Base-by-base conservation (phyloP, 768 basidiomycete species). In the Russula earlei region DNA sequence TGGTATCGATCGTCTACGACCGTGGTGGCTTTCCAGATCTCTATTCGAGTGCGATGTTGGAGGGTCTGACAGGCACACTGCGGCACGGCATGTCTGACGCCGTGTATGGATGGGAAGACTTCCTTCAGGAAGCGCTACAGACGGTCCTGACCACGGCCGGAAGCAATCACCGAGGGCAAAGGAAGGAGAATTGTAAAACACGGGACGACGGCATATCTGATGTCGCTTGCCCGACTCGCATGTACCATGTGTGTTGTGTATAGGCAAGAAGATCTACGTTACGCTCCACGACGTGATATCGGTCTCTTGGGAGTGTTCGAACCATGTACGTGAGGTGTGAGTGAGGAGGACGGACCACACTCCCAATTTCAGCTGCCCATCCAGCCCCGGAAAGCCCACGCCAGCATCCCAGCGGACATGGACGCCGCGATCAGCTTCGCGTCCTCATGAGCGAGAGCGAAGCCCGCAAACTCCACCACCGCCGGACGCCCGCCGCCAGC, bases 391-490 rank as follows among this genome's bases (percentile, higher is more conserved):
- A 58, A 12, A 20, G 38, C 47, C 56, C 56, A 58, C 8, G 52
- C 47, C 9, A 58, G 37, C 14, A 58, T 19, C 24, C 56, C 41
- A 31, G 47, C 25, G n/a, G 52, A 43, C 20, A 54, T 6, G 34
- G 52, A 58, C 19, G 34, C 40, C 0, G 46, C 56, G 3, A 49
- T 33, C 33, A 53, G n/a, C 40, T 38, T 54, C 41, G 19, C 52
- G 20, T 49, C 41, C 33, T 43, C 38, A 11, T 11, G 24, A 1
- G 40, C 29, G 17, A 58, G 27, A 25, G 34, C 29, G 36, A 53
- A 41, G 36, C 56, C 54, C 48, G 29, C 58, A 53, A 64, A 55
- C 48, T 56, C 36, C 55, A 56, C 22, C 55, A 54, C 22, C 57
- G 24, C 56, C n/a, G n/a, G n/a, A n/a, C n/a, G n/a, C n/a, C n/a